These are phyloP conservation scores for Xerocomus nothofagi DNA, from an alignment of 1,284 basidiomycete genomes.

Conservation along the genomic window DNA sequence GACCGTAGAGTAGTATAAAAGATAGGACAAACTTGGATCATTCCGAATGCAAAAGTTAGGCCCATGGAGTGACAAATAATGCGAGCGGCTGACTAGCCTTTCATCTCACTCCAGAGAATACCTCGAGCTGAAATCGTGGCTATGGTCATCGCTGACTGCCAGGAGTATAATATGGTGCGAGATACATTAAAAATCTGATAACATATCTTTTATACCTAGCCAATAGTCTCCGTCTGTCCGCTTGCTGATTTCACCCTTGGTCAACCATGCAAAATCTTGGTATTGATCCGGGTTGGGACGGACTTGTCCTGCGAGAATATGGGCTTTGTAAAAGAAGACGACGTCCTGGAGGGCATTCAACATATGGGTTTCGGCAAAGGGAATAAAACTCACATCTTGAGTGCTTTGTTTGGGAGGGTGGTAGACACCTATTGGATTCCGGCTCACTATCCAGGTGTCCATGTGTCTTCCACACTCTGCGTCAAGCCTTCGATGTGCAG, in stretches of 20 bases:
- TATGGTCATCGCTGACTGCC: background rate
- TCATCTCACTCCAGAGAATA: background rate
- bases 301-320: constrained; percentile 79
- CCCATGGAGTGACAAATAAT: no score
- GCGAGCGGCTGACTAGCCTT: no score
- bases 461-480: constrained; percentile 71
- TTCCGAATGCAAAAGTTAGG: background rate
- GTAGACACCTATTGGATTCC: constrained; percentile 71
- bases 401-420: constrained; percentile 42
- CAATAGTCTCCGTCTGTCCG: constrained; percentile 70
- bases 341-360: constrained; percentile 39
- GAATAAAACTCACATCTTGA: constrained; percentile 36
- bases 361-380: background rate
- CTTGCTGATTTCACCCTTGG: constrained; percentile 80
- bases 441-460: constrained; percentile 81
- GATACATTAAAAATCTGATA: constrained; percentile 55
- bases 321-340: constrained; percentile 81
- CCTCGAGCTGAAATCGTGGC: background rate
- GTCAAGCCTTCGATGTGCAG: constrained; percentile 65
- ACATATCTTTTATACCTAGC: constrained; percentile 74
- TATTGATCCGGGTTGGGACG: constrained; percentile 52
- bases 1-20: no score
- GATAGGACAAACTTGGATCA: no score
- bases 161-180: constrained; percentile 1
- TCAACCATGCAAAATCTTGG: constrained; percentile 85